A percentile compares a stretch with the other conserved stretches of the same genome.
Conservation (phyloP, 805 yeast species). For the Komagataella kurtzmanii region DNA sequence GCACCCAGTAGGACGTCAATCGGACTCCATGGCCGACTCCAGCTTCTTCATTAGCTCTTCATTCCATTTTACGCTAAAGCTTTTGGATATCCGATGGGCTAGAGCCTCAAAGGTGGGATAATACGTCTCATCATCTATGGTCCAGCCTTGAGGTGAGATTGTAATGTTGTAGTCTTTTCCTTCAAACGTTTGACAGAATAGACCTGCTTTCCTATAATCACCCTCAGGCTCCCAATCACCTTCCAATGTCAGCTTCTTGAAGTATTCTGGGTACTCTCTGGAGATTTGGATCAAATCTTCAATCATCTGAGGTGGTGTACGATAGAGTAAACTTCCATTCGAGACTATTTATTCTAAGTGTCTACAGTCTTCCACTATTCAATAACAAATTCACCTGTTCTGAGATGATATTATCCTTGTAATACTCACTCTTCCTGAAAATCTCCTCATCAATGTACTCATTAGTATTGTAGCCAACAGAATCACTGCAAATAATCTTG, state of each 20-base stretch:
- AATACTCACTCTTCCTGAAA: slow-evolving; percentile 76
- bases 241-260: background rate
- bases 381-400: slow-evolving; percentile 71
- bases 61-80: background rate
- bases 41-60: background rate
- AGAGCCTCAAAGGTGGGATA: slow-evolving; percentile 19
- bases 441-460: slow-evolving; percentile 57
- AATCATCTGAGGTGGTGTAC: background rate
- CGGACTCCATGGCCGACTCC: background rate
- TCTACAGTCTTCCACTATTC: slow-evolving; percentile 35
- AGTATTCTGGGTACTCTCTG: background rate
- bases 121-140: background rate
- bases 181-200: slow-evolving; percentile 8
- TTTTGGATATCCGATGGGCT: slow-evolving; percentile 3
- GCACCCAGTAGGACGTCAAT: too few species aligned
- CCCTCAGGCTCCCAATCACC: background rate
- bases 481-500: slow-evolving; percentile 75
- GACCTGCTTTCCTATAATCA: background rate
- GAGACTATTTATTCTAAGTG: slow-evolving; percentile 4
- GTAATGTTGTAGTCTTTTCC: slow-evolving; percentile 1
- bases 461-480: slow-evolving; percentile 18
- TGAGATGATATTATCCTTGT: slow-evolving; percentile 61
- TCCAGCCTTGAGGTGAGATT: background rate
- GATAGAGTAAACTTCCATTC: slow-evolving; percentile 4
- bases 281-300: background rate